Percentiles rank a stretch among this genome's conserved stretches.
phyloP scores from a whole-genome alignment of 164 flowering plant species.

The Piper betle region DNA sequence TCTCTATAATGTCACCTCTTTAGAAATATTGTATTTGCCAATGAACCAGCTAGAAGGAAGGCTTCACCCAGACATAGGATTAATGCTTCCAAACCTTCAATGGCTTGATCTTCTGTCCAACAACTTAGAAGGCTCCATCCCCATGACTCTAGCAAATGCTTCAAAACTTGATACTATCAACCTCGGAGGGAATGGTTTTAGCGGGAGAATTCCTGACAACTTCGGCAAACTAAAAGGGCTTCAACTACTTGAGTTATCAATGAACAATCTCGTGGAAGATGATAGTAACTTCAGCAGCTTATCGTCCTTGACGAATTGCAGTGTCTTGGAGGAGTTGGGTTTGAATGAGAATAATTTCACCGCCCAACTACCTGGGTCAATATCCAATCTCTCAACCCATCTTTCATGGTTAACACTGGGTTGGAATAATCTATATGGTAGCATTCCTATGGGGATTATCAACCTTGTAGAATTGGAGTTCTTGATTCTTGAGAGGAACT shows the following conservation, averaged over 20 bases:
- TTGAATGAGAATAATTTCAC: conserved; percentile 7
- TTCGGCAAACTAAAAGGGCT: conserved; percentile 5
- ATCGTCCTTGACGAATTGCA: conserved; percentile 12
- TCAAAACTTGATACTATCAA: not conserved
- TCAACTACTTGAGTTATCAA: not conserved
- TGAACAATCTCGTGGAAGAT: conserved; percentile 5
- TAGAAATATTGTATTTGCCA: not conserved
- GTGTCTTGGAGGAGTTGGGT: conserved; percentile 3
- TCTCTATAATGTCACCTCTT: not conserved
- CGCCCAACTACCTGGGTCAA: conserved; percentile 15
- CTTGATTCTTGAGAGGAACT: conserved; percentile 1
- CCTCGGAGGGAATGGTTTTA: not conserved
- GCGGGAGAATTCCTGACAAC: conserved; percentile 1
- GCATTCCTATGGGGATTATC: conserved; percentile 15
- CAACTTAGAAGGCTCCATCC: not conserved
- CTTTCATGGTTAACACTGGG: conserved; percentile 2
- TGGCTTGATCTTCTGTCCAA: not conserved
- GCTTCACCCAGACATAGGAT: not conserved
- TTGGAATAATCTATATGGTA: conserved; percentile 15
- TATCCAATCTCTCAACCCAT: conserved; percentile 17
- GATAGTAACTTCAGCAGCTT: conserved; percentile 12
- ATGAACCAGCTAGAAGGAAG: not conserved
- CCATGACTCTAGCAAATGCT: not conserved
- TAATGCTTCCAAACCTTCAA: not conserved
- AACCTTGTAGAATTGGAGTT: conserved; percentile 12